Evolutionary conservation across 2,329 filamentous ascomycete genomes (phyloP).

Genomic region (Fusarium beomiforme): DNA sequence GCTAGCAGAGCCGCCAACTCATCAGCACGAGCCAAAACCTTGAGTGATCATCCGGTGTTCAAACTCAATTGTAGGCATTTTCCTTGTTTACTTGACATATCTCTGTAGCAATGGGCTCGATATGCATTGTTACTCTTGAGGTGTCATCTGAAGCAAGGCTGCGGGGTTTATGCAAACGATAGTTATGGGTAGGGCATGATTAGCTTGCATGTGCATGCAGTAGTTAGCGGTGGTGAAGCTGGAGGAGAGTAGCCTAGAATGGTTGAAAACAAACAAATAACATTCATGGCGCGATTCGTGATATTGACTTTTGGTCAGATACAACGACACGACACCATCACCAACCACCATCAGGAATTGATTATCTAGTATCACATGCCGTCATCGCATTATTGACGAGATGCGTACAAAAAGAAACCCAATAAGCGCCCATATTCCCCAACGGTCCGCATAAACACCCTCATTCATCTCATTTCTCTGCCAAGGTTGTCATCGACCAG

Average conservation of each 20-base stretch:
- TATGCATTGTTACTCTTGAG: conserved; percentile 10
- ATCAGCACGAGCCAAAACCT: not conserved
- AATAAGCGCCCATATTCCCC: not conserved
- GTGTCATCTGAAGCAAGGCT: conserved; percentile 14
- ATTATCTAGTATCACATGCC: conserved; percentile 20
- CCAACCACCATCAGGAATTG: conserved; percentile 1
- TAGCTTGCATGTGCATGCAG: conserved; percentile 17
- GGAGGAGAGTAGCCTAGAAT: not conserved
- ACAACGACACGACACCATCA: not conserved
- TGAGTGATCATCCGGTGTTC: not conserved
- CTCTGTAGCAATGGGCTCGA: conserved; percentile 1
- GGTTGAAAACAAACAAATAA: conserved; percentile 26
- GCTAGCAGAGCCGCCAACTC: not conserved
- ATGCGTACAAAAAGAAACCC: not conserved
- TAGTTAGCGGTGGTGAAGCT: not conserved
- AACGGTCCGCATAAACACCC: conserved; percentile 26
- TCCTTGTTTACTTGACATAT: conserved; percentile 10
- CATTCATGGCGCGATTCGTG: conserved; percentile 7
- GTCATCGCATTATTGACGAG: conserved; percentile 26
- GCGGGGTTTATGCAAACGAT: conserved; percentile 24
- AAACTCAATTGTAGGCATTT: conserved; percentile 9
- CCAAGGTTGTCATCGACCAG: conserved; percentile 27
- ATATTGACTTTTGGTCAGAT: conserved; percentile 22
- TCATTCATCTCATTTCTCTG: conserved; percentile 38
- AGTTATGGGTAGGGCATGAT: not conserved